phyloP scores from a whole-genome alignment of 495 filamentous ascomycete species.

The Tuber borchii region DNA sequence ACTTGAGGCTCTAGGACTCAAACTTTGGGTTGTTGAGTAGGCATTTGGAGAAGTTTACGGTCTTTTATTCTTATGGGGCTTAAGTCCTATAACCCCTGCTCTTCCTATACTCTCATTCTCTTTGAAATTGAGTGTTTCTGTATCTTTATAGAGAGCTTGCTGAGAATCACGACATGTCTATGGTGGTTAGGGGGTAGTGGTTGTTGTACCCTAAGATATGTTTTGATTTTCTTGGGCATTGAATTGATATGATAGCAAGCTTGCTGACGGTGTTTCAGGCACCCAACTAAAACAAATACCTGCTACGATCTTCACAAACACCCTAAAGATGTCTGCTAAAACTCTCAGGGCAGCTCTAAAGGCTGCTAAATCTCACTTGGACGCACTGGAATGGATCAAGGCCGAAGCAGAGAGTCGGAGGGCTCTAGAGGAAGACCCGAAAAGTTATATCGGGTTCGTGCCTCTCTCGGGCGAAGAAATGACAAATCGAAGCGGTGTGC shows the following conservation, averaged over 20 bases:
- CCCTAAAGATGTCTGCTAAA: constrained; percentile 49
- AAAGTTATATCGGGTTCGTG: constrained; percentile 70
- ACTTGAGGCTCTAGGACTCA: background rate
- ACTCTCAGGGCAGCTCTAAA: constrained; percentile 68
- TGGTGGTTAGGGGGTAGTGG: background rate
- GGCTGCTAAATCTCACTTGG: constrained; percentile 69
- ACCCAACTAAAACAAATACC: background rate
- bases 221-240: background rate
- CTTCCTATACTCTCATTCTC: background rate
- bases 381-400: constrained; percentile 69
- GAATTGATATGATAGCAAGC: background rate
- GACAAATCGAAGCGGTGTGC: background rate
- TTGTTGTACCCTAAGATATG: background rate
- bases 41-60: background rate
- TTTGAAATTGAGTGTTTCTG: background rate
- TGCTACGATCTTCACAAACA: background rate
- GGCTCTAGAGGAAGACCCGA: constrained; percentile 62
- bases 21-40: background rate
- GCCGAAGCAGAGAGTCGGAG: constrained; percentile 61
- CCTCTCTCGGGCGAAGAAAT: background rate
- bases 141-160: background rate
- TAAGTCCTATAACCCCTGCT: background rate
- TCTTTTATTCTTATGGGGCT: background rate
- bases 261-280: background rate
- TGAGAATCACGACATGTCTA: background rate